phyloP scores from a whole-genome alignment of 495 filamentous ascomycete species.

The Penicillium goetzii region DNA sequence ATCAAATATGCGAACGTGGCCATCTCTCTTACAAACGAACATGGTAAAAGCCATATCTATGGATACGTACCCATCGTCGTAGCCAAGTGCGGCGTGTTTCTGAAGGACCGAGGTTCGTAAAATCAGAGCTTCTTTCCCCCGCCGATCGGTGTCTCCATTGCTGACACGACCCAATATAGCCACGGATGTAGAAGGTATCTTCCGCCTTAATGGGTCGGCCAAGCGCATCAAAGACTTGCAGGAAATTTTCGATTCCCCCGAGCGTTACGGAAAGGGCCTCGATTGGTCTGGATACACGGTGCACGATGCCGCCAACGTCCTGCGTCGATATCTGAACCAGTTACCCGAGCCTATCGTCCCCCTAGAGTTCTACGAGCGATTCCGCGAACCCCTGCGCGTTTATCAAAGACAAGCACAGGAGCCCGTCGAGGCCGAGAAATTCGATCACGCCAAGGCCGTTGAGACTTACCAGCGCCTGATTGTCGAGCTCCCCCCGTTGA shows the following conservation, averaged over 20 bases:
- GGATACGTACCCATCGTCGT: conserved; percentile 99
- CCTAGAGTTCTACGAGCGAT: conserved; percentile 87
- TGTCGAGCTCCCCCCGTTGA: conserved; percentile 88
- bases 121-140: conserved; percentile 2
- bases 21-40: conserved; percentile 89
- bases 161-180: conserved; percentile 56
- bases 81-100: conserved; percentile 95
- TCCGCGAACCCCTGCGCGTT: conserved; percentile 79
- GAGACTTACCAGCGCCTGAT: conserved; percentile 84
- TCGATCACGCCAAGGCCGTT: conserved; percentile 79
- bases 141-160: neutral
- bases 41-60: conserved; percentile 95
- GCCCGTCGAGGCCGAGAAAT: conserved; percentile 49
- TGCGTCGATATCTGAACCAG: conserved; percentile 93
- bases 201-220: conserved; percentile 93
- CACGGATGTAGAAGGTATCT: conserved; percentile 95
- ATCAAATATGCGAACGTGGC: conserved; percentile 99
- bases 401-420: conserved; percentile 69
- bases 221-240: conserved; percentile 98
- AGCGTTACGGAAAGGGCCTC: conserved; percentile 93
- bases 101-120: conserved; percentile 92
- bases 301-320: conserved; percentile 96
- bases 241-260: conserved; percentile 88
- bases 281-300: conserved; percentile 99
- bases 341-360: conserved; percentile 95